phyloP scores from a whole-genome alignment of 139 green algal genomes.

The Raphidocelis subcapitata region DNA sequence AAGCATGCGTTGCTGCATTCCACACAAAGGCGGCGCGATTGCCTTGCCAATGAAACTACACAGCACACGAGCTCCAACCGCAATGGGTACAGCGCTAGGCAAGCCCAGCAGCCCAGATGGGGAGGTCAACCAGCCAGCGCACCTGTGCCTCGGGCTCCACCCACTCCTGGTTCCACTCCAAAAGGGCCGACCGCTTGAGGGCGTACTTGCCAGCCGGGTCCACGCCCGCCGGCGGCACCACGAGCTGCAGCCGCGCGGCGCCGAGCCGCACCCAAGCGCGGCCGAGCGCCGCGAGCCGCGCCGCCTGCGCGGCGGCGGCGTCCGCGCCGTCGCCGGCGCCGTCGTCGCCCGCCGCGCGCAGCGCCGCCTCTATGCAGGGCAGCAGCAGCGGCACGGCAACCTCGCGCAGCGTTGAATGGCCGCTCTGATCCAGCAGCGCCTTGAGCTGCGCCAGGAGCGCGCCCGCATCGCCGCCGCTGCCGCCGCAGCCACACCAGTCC shows the following conservation, averaged over 20 bases:
- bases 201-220: conserved; percentile 81
- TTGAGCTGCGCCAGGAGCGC: background rate
- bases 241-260: conserved; percentile 75
- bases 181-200: conserved; percentile 41
- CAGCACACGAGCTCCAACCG: no score
- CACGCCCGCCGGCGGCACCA: conserved; percentile 54
- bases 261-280: conserved; percentile 81
- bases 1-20: no score
- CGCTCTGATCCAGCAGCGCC: conserved; percentile 1
- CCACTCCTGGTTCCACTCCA: conserved; percentile 28
- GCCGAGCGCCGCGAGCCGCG: conserved; percentile 30
- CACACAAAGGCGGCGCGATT: no score
- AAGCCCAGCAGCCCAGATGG: no score
- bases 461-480: background rate
- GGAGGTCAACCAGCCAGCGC: background rate
- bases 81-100: no score
- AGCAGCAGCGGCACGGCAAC: conserved; percentile 34
- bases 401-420: conserved; percentile 1
- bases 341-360: background rate
- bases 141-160: conserved; percentile 54
- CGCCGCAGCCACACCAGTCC: background rate
- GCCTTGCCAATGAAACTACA: no score
- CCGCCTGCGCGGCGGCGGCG: conserved; percentile 2
- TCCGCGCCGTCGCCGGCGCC: background rate
- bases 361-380: conserved; percentile 27